These are phyloP conservation scores for Penicillium nordicum DNA, from an alignment of 2,329 filamentous ascomycete genomes.

Conservation along the genomic window DNA sequence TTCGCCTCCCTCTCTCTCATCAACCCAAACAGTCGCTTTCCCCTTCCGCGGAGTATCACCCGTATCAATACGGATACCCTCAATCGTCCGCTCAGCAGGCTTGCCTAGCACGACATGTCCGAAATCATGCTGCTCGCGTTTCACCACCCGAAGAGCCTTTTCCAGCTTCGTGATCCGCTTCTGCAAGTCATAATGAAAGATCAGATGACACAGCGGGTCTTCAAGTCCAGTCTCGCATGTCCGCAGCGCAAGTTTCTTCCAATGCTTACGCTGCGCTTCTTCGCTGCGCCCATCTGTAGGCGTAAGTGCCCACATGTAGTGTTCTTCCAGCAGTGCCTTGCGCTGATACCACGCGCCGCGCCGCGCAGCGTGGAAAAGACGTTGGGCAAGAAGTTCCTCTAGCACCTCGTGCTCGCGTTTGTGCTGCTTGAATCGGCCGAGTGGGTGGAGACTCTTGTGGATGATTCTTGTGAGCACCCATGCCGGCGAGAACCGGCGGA, in stretches of 20 bases:
- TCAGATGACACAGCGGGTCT: slow-evolving; percentile 83
- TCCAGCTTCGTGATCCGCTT: slow-evolving; percentile 92
- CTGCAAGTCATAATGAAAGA: slow-evolving; percentile 91
- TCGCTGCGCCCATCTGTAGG: slow-evolving; percentile 47
- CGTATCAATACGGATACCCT: slow-evolving; percentile 73
- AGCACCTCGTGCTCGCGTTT: slow-evolving; percentile 71
- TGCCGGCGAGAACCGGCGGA: slow-evolving; percentile 83
- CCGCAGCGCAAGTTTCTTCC: slow-evolving; percentile 69
- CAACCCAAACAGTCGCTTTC: slow-evolving; percentile 76
- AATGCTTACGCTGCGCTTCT: slow-evolving; percentile 72
- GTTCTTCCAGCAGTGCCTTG: slow-evolving; percentile 89
- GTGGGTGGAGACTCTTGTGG: slow-evolving; percentile 76
- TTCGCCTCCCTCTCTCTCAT: slow-evolving; percentile 67
- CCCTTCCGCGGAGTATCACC: slow-evolving; percentile 44
- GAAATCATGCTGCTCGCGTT: slow-evolving; percentile 88
- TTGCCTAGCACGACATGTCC: slow-evolving; percentile 75
- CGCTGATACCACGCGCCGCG: slow-evolving; percentile 94
- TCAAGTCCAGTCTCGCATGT: slow-evolving; percentile 87
- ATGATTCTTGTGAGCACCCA: slow-evolving; percentile 93
- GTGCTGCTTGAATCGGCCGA: slow-evolving; percentile 80
- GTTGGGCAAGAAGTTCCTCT: slow-evolving; percentile 71
- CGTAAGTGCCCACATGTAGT: slow-evolving; percentile 74
- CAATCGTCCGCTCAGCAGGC: slow-evolving; percentile 69
- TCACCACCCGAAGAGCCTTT: slow-evolving; percentile 74
- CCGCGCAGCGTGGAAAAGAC: slow-evolving; percentile 78